Evolutionary conservation across 2,329 filamentous ascomycete species (phyloP), one percentile per base, ranked within the genome.

Genomic region (Kalaharituber pfeilii): DNA sequence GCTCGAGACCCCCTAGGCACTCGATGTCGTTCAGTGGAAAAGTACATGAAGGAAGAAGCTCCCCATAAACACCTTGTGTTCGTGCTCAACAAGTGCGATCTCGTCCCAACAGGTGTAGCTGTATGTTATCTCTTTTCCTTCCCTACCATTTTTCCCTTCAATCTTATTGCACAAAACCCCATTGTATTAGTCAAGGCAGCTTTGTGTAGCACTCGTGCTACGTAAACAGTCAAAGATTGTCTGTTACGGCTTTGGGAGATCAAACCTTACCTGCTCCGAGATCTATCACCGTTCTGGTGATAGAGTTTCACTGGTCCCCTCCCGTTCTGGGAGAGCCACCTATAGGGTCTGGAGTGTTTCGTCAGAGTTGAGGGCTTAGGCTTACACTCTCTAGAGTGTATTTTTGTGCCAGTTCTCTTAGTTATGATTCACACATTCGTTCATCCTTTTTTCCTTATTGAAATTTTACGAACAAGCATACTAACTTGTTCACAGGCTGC

Each of bases 191-290:
- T 93, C 84, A 85, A 82, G 81, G 74, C 79, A 74, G 75, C 78
- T 77, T 79, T 81, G 51, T 58, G 57, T 51, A 44, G 50, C 55
- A 66, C 73, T 71, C 72, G 79, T 76, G 72, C 71, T 69, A 67
- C n/a, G 71, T 65, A 66, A 47, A 20, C 69, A 80, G 91, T 85
- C 82, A 81, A 81, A 79, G 74, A 71, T 77, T 86, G 42, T 22
- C 88, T 93, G 91, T 98, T 98, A 98, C 85, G 86, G 83, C 83
- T 80, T 86, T 95, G 91, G 91, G 82, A 96, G 79, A 98, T 81
- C 69, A 74, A 95, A 75, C 75, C 75, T 74, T 72, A 75, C 80
- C 83, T 82, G 79, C 75, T 74, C 73, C 73, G 69, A 72, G 71
- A 69, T 73, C 75, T 71, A 77, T 78, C 73, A 50, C 56, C 57